phyloP scores from a whole-genome alignment of 345 rosid genomes.

The Syzygium jambos region DNA sequence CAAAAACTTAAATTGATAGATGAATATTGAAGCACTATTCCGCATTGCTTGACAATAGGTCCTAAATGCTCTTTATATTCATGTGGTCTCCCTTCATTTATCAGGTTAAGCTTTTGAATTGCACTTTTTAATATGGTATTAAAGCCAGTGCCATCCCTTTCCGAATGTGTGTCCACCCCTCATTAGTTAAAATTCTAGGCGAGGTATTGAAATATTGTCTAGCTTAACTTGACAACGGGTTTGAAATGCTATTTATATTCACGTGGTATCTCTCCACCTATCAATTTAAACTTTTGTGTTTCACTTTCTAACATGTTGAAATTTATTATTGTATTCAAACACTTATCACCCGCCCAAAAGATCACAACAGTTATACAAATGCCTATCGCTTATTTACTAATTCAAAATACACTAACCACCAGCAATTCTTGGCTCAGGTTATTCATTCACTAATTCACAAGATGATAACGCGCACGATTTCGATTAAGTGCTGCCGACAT shows the following conservation, averaged over 20 bases:
- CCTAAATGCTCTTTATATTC: background rate
- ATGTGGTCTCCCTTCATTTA: background rate
- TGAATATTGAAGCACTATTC: background rate
- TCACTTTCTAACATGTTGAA: background rate
- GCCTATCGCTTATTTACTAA: background rate
- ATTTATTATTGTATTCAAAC: background rate
- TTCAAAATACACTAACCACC: background rate
- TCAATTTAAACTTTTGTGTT: background rate
- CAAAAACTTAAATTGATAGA: background rate
- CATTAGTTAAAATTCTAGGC: background rate
- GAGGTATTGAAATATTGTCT: background rate
- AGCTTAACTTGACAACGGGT: accelerated
- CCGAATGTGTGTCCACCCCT: background rate
- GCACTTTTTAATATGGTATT: background rate
- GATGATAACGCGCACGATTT: background rate
- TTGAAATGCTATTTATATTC: background rate
- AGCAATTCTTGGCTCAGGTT: background rate
- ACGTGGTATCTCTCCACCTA: background rate
- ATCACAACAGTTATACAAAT: background rate
- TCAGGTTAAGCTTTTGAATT: background rate
- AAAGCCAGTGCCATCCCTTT: background rate
- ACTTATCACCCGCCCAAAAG: background rate
- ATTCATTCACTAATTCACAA: background rate
- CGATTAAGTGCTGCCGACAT: background rate
- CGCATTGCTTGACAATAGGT: background rate